A percentile compares a stretch with the other conserved stretches of the same genome.
phyloP scores from a whole-genome alignment of 805 yeast genomes.

The Zygoascus tannicola region DNA sequence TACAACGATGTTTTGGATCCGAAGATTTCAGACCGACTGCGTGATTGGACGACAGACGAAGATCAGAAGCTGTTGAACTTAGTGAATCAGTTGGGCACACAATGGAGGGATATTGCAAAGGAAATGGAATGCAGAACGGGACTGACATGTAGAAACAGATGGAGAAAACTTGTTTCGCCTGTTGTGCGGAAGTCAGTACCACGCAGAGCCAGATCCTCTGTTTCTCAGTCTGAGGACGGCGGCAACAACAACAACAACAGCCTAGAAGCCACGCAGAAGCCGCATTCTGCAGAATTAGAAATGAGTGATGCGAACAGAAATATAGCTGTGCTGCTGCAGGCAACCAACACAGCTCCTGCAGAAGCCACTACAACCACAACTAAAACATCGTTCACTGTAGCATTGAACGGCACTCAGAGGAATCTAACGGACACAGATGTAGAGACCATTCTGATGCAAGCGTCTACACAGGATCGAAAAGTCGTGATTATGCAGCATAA shows the following conservation, averaged over 20 bases:
- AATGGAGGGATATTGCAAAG: slow-evolving; percentile 74
- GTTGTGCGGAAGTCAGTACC: slow-evolving; percentile 35
- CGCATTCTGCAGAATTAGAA: neutral
- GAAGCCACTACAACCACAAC: neutral
- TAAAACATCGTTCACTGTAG: neutral
- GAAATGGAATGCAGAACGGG: slow-evolving; percentile 75
- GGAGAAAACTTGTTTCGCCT: slow-evolving; percentile 69
- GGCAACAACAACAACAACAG: neutral
- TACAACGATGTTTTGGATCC: slow-evolving; percentile 86
- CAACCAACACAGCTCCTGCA: neutral
- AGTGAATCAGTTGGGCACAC: slow-evolving; percentile 68
- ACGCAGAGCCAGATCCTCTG: slow-evolving; percentile 30
- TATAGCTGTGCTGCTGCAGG: neutral
- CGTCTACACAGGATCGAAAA: slow-evolving; percentile 20
- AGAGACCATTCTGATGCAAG: slow-evolving; percentile 19
- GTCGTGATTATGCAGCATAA: slow-evolving; percentile 79
- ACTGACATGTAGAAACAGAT: slow-evolving; percentile 81
- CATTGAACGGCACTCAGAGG: neutral
- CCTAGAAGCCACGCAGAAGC: neutral
- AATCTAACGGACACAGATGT: slow-evolving; percentile 20
- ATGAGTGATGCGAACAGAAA: neutral
- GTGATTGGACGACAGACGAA: slow-evolving; percentile 73
- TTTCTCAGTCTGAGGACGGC: neutral
- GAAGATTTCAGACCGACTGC: slow-evolving; percentile 58
- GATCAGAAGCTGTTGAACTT: slow-evolving; percentile 59